Base-by-base conservation (phyloP, 2,329 filamentous ascomycete species). In the Verticillium albo-atrum region DNA sequence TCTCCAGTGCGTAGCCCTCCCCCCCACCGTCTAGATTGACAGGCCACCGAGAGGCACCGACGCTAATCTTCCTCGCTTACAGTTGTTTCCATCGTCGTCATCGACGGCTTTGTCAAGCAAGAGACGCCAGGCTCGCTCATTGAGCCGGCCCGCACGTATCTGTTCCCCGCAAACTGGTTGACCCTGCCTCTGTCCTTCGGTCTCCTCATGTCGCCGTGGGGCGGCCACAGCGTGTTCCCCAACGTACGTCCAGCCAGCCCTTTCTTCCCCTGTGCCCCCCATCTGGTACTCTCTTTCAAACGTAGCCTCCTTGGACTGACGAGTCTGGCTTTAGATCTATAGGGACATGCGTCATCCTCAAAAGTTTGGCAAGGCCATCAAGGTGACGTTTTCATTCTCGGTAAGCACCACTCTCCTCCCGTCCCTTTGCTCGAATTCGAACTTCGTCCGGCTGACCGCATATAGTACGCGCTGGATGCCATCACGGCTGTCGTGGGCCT, bases 111-210 rank as follows among this genome's bases (percentile, higher is more conserved):
- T 57, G 80, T 92, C 65, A 98, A 97, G 72, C 83, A 87, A 6
- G 78, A 90, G 59, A 73, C 82, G 1, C 94, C 94, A 1, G 94
- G 94, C 12, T 97, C 93, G 14, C 82, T 99, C 15, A 83, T 89
- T 58, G 81, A 95, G 66, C 92, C 93, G 4, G 90, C 92, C 7
- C 78, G 77, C 27, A 96, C 94, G 0, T 89, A 91, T 71, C 78
- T 96, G 25, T 90, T 97, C 63, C 95, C 94, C 0, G 81, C 84
- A 9, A 92, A 95, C 69, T 97, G 94, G 93, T 79, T 87, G 62
- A 92, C 92, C 0, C 75, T 99, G 15, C 94, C 94, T 2, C 81
- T 98, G 20, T 92, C 91, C 10, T 92, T 97, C 68, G 94, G 94
- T 25, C 82, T 98, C 2, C 84, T 98, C 50, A 96, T 97, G 86